Evolutionary conservation across 805 yeast species (phyloP), one percentile per base, ranked within the genome.

Genomic region (Pichia scutulata): DNA sequence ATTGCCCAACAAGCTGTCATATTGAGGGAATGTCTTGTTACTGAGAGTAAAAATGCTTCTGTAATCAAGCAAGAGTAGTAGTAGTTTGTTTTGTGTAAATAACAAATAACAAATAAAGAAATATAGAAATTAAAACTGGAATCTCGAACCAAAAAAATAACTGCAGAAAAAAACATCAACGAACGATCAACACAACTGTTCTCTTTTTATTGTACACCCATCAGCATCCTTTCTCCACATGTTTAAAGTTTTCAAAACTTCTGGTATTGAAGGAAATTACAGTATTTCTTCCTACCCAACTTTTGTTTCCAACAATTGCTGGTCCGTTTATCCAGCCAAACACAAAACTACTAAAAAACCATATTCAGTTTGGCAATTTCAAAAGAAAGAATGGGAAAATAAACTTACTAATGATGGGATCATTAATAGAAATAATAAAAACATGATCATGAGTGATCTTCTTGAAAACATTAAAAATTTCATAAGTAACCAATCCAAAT

Each of bases 311-410:
- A 75, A 84, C 8, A 95, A 86, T 22, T 85, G 90, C 19, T 90
- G 97, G 97, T 67, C 82, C 7, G 80, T 90, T 0, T 86, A 79
- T 60, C 89, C 92, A 1, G 97, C 92, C n/a, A 85, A 84, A 55
- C 84, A 82, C 50, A 78, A 80, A 56, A 70, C 76, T 24, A 70
- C 80, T 2, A 82, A 82, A 37, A 74, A 78, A 44, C 67, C 72
- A 51, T 95, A 81, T 2, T 86, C 96, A 2, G 95, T 92, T 12
- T 89, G 93, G 68, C 82, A 86, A 28, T 86, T 89, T 60, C 96
- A 86, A 64, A 90, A 89, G 70, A 79, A 82, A 61, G 81, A 79
- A 49, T 80, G 86, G 55, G 90, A 86, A 56, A 64, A 75, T 7
- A 69, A 70, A 49, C 63, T 89, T 24, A 55, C 68, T 14, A 70